Conservation (phyloP, 495 filamentous ascomycete species). For the Penicillium cinerascens region DNA sequence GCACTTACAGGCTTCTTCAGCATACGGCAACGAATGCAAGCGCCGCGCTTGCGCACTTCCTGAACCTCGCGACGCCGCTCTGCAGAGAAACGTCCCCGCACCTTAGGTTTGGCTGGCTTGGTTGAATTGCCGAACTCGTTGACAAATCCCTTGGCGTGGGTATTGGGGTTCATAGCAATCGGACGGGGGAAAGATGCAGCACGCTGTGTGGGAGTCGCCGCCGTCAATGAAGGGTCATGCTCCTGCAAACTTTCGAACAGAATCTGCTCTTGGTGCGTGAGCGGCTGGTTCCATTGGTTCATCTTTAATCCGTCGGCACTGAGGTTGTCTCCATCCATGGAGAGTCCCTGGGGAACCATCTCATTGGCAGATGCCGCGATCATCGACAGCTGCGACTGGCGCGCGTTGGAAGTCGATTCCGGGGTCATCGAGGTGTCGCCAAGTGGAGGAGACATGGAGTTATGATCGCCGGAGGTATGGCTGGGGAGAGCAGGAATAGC, state of each 20-base stretch:
- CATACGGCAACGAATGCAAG: constrained; percentile 83
- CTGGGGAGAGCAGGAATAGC: constrained; percentile 34
- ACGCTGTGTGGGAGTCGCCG: constrained; percentile 43
- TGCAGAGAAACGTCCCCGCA: constrained; percentile 66
- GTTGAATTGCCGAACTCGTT: constrained; percentile 54
- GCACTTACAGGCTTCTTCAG: constrained; percentile 67
- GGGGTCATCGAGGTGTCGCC: constrained; percentile 38
- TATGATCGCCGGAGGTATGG: constrained; percentile 31
- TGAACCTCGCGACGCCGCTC: constrained; percentile 73
- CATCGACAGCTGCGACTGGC: constrained; percentile 47
- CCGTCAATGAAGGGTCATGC: constrained; percentile 44
- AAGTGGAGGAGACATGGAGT: constrained; percentile 41
- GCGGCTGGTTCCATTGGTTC: constrained; percentile 38
- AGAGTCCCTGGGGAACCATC: constrained; percentile 44
- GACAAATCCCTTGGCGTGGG: constrained; percentile 53
- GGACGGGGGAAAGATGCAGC: constrained; percentile 49
- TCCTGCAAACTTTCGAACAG: constrained; percentile 46
- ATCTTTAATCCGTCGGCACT: constrained; percentile 36
- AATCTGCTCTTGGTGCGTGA: constrained; percentile 44
- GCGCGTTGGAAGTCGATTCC: constrained; percentile 38
- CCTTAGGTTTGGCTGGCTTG: constrained; percentile 52
- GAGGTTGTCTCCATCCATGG: constrained; percentile 37
- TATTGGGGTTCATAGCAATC: constrained; percentile 54
- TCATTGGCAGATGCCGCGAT: constrained; percentile 50
- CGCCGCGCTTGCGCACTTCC: constrained; percentile 73